Evolutionary conservation across 495 filamentous ascomycete genomes (phyloP), one percentile per base, ranked within the genome.

Genomic region (Xylaria longipes): DNA sequence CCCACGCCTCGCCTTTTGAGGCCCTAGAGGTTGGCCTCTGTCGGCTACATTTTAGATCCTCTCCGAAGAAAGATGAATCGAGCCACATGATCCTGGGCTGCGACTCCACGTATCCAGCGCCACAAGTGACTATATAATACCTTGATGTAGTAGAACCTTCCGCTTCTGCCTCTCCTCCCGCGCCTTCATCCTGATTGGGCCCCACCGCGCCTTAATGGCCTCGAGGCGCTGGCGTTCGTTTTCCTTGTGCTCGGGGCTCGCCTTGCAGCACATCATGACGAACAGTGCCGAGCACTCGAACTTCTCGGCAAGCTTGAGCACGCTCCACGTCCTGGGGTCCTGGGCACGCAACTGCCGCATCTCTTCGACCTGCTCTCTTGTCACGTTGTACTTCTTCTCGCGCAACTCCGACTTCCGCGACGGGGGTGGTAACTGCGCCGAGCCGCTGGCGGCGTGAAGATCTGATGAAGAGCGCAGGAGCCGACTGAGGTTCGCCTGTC

Each of bases 261-360:
- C 73, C 54, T 80, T 78, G 77, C 78, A 80, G 78, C 83, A 87
- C 78, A 89, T 85, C 65, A 85, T 86, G 69, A 97, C 88, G 76
- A 97, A 97, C 57, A 91, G 82, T 25, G 88, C 85, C 70, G 88
- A 89, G 84, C 94, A 97, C n/a, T 88, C 86, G 80, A 91, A 97
- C 72, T 88, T 89, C 76, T 88, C 84, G 46, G 93, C 92, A 69
- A 97, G 82, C 77, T 82, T 87, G 67, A 80, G 82, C 67, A 92
- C 87, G 73, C 90, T 94, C 93, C 94, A 96, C 50, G 77, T 84
- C 70, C 87, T 83, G 0, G 93, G 92, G 80, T 97, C 91, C 65
- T 80, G 79, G 31, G 79, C 75, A 68, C 93, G 88, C 76, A 97
- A 86, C 69, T 78, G 78, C 66, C 92, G 88, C 75, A 98, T 96